Evolutionary conservation across 2,329 filamentous ascomycete species (phyloP).

Genomic region (Colletotrichum eleusines): DNA sequence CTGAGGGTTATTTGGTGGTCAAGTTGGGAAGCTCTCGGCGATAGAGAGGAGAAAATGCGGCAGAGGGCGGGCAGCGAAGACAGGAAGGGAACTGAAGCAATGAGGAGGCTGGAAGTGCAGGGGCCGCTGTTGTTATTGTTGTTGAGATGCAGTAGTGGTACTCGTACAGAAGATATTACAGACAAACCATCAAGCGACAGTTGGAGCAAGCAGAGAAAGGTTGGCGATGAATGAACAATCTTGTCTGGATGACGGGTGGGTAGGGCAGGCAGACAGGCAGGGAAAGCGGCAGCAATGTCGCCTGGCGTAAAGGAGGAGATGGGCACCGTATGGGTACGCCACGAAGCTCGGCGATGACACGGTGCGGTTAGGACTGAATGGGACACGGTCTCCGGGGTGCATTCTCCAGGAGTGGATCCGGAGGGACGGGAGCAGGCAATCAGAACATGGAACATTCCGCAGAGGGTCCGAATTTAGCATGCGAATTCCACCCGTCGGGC

Average conservation of each 20-base stretch:
- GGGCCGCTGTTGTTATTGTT: slow-evolving; percentile 4
- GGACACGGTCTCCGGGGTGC: slow-evolving; percentile 24
- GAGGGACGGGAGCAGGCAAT: slow-evolving; percentile 33
- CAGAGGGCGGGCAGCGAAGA: slow-evolving; percentile 18
- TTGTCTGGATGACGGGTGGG: slow-evolving; percentile 20
- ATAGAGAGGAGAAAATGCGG: slow-evolving; percentile 14
- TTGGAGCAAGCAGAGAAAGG: slow-evolving; percentile 21
- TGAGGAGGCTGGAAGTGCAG: background rate
- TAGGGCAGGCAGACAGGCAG: background rate
- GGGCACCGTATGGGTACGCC: slow-evolving; percentile 35
- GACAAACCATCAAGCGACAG: slow-evolving; percentile 22
- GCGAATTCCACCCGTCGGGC: slow-evolving; percentile 14
- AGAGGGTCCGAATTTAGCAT: slow-evolving; percentile 32
- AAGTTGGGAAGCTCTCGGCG: slow-evolving; percentile 19
- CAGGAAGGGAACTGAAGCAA: background rate
- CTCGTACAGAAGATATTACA: slow-evolving; percentile 32
- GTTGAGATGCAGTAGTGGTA: slow-evolving; percentile 13
- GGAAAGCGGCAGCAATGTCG: slow-evolving; percentile 13
- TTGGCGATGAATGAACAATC: slow-evolving; percentile 21
- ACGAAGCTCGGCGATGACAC: slow-evolving; percentile 27
- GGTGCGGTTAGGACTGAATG: slow-evolving; percentile 4
- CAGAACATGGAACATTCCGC: slow-evolving; percentile 34
- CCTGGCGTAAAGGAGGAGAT: slow-evolving; percentile 2
- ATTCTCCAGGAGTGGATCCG: slow-evolving; percentile 30
- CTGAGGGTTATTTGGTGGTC: slow-evolving; percentile 27